Evolutionary conservation across 1,284 basidiomycete species (phyloP), one percentile per base, ranked within the genome.

Genomic region (Inonotus hispidus): DNA sequence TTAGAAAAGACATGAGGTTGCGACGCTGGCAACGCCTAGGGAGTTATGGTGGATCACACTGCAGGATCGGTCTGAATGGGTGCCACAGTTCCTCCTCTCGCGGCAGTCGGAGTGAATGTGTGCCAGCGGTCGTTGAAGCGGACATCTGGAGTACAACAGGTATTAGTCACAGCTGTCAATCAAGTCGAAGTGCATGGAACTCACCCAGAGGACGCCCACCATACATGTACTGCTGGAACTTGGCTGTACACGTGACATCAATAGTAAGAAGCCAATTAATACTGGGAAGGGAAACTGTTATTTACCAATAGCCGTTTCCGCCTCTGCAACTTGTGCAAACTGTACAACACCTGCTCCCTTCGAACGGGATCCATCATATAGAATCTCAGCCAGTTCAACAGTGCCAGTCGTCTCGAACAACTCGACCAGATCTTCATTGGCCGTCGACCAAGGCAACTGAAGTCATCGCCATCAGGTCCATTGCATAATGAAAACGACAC

Each of bases 351-450:
- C 96, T 61, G 90, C 88, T 23, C 96, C 96, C 72, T 95, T 95
- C 54, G 92, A 93, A 60, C 95, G 85, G 7, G 88, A 85, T 32
- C 90, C 90, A 65, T 98, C 95, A 68, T 90, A 93, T 55, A 98
- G 73, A 66, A 98, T 95, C 73, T 98, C 96, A 10, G 96, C 96
- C 50, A 94, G 78, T 68, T 94, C 90, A 37, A 99, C 96, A 66
- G 88, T 89, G 10, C 96, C 96, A 1, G 95, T 97, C 35, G 96
- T 99, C 78, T 98, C 95, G 70, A 99, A 99, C 35, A 99, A 77
- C 75, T 99, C 96, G 25, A 98, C 95, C 32, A 99, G 78, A 71
- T 99, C 96, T 71, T 98, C 95, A 73, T 98, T 97, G n/a, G 95
- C 93, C 38, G 96, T 99, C 16, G 95, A 98, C 94, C 95, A 98